Evolutionary conservation across 2,329 filamentous ascomycete species (phyloP), one percentile per base, ranked within the genome.

Genomic region (Stylonectria norvegica): DNA sequence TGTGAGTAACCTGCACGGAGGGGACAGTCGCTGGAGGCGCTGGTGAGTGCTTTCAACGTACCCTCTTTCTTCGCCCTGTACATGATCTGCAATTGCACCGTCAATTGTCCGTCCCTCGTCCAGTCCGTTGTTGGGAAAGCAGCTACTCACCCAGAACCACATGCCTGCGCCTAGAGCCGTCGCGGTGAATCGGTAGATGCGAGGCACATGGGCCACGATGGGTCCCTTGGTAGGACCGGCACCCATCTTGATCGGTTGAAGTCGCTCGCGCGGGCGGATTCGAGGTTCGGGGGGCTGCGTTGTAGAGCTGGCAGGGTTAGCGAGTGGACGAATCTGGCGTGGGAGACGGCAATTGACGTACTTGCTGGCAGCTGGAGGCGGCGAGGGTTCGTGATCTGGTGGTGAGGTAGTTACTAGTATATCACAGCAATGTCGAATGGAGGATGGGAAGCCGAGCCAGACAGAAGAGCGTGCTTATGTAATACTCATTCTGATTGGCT

Each of bases 11-110:
- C 35, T 25, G 16, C 16, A 11, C 5, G 3, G 3, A 31, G 5
- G 17, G 8, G 20, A 32, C 2, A 14, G 5, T 32, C 4, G 38
- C 47, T 42, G 0, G 38, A 34, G 11, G 20, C 1, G 5, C n/a
- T n/a, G 23, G 20, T 34, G 3, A 16, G 27, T 5, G 12, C 36
- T 23, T n/a, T n/a, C n/a, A 9, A 46, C 64, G 52, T 71, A 82
- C 90, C 90, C 61, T 98, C 93, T 73, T 96, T 86, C 81, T 91
- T 95, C 59, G 89, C 89, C 60, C 93, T 82, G 73, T 96, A 97
- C 83, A 96, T 89, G 63, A 96, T 71, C 90, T 95, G 59, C 38
- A 20, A 36, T 20, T 20, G 31, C 22, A 5, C 6, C 5, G 34
- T 55, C 42, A 53, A 51, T 42, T 36, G 41, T 38, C 16, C 32